Evolutionary conservation across 352 stramenopile genomes (phyloP).

Genomic region (Phytophthora syringae): DNA sequence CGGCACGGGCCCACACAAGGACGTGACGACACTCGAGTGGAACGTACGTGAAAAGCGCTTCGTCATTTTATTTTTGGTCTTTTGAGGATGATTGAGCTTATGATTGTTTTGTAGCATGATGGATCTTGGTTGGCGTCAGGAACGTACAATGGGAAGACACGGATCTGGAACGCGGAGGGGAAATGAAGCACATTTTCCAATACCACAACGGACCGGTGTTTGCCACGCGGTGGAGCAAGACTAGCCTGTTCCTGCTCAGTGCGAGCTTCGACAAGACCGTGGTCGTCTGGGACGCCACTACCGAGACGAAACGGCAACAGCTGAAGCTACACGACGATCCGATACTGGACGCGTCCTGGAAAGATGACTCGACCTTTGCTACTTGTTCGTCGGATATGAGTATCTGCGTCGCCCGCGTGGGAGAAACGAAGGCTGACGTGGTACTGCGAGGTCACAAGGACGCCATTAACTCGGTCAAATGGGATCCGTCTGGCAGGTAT

Average conservation of each 20-base stretch:
- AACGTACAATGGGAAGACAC: conserved; percentile 95
- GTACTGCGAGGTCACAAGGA: conserved; percentile 94
- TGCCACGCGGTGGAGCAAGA: conserved; percentile 85
- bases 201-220: conserved; percentile 89
- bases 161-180: conserved; percentile 79
- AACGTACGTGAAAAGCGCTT: conserved; percentile 90
- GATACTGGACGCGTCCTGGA: conserved; percentile 94
- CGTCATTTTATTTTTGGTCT: too few species aligned
- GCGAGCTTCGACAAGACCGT: conserved; percentile 90
- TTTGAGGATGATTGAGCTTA: conserved; percentile 20
- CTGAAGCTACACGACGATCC: conserved; percentile 93
- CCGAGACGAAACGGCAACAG: conserved; percentile 94
- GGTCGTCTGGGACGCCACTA: conserved; percentile 80
- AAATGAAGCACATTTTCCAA: conserved; percentile 86
- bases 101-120: conserved; percentile 64
- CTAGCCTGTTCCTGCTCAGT: conserved; percentile 73
- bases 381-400: conserved; percentile 95
- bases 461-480: conserved; percentile 99
- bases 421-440: conserved; percentile 72
- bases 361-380: conserved; percentile 94
- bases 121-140: conserved; percentile 94
- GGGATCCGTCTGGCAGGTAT: conserved; percentile 93
- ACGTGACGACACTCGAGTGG: conserved; percentile 99
- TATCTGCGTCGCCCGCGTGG: conserved; percentile 92
- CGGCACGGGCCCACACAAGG: conserved; percentile 93